phyloP scores from a whole-genome alignment of 306 rosid species.

The Dalbergia oliveri region DNA sequence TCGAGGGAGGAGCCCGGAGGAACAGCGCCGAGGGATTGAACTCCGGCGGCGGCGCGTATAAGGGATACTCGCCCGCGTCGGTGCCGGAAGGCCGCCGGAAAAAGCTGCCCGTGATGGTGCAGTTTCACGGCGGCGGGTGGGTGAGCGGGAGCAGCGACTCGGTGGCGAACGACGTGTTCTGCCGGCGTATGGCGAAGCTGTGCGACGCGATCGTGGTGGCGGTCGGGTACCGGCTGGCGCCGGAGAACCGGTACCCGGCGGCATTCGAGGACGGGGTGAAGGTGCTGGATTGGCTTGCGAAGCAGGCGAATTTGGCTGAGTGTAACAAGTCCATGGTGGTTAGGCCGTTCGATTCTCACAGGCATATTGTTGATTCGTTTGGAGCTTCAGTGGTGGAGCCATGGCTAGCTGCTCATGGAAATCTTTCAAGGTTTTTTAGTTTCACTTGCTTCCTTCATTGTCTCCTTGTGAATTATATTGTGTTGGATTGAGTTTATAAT shows the following conservation, averaged over 20 bases:
- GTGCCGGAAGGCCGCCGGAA: constrained; percentile 52
- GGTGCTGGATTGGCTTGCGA: constrained; percentile 95
- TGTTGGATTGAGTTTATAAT: too few relatives aligned
- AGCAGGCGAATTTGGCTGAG: constrained; percentile 93
- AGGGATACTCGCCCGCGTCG: constrained; percentile 77
- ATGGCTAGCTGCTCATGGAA: constrained; percentile 96
- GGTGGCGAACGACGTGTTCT: constrained; percentile 78
- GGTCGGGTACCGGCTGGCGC: constrained; percentile 87
- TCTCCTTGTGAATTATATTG: constrained; percentile 5
- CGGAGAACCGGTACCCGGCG: constrained; percentile 88
- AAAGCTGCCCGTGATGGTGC: constrained; percentile 79
- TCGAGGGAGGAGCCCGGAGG: constrained; percentile 55
- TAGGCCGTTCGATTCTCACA: constrained; percentile 65
- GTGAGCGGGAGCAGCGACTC: constrained; percentile 94
- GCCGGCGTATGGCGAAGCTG: constrained; percentile 80
- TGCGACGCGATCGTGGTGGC: constrained; percentile 83
- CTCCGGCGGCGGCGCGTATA: constrained; percentile 53
- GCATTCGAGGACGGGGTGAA: constrained; percentile 91
- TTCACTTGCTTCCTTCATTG: constrained; percentile 4
- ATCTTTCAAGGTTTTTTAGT: constrained; percentile 80
- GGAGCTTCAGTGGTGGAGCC: constrained; percentile 94
- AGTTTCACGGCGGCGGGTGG: constrained; percentile 99
- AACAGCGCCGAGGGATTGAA: constrained; percentile 67
- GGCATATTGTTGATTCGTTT: constrained; percentile 78
- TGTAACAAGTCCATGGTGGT: constrained; percentile 77